These are phyloP conservation scores for Vitis rotundifolia DNA, from an alignment of 164 flowering plant species.

Conservation along the genomic window DNA sequence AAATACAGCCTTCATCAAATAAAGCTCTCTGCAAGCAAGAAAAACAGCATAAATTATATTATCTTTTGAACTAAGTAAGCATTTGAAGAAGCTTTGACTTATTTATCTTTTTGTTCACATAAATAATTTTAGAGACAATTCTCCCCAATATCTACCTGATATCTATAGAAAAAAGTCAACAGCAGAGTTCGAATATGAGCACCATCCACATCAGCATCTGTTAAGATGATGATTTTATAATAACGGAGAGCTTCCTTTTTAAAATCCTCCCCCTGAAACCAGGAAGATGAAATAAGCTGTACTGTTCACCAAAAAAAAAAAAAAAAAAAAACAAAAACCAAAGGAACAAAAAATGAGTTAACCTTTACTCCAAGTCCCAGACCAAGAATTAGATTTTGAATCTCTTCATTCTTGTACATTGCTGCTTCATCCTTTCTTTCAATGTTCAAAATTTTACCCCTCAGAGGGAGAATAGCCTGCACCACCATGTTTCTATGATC, in stretches of 20 bases:
- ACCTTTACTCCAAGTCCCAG: conserved; percentile 99
- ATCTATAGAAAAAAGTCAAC: conserved; percentile 94
- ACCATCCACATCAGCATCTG: conserved; percentile 99
- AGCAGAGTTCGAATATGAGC: conserved; percentile 95
- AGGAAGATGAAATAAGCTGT: background rate
- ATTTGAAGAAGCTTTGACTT: background rate
- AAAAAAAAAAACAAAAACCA: background rate
- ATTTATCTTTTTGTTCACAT: background rate
- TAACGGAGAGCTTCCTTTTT: conserved; percentile 88
- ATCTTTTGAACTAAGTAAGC: background rate
- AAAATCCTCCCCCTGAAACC: conserved; percentile 87
- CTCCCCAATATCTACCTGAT: conserved; percentile 62
- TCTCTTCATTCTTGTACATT: conserved; percentile 95
- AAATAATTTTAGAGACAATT: background rate
- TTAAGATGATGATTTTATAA: conserved; percentile 90
- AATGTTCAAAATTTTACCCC: conserved; percentile 92
- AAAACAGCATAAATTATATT: conserved; percentile 5
- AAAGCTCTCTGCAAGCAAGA: conserved; percentile 71
- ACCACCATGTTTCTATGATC: conserved; percentile 7
- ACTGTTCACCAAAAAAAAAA: background rate
- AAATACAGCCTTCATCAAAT: conserved; percentile 92
- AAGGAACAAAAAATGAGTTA: background rate
- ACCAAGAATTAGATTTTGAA: conserved; percentile 87
- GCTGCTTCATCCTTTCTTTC: conserved; percentile 94
- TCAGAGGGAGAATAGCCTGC: conserved; percentile 94